Evolutionary conservation across 2,329 filamentous ascomycete species (phyloP).

Genomic region (Ceratocystiopsis brevicomis): DNA sequence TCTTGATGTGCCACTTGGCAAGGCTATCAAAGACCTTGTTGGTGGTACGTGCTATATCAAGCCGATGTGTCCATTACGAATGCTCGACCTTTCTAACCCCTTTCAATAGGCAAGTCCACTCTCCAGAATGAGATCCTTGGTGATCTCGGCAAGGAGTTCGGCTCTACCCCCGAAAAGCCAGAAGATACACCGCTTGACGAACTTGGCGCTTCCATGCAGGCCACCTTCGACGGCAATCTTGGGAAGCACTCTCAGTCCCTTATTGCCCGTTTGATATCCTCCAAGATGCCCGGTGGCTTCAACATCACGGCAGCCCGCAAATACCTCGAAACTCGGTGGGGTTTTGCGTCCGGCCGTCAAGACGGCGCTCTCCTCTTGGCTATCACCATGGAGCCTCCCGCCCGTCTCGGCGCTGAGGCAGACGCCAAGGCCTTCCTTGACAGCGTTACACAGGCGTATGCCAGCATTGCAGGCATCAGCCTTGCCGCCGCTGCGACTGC

Average conservation of each 20-base stretch:
- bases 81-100: too few relatives aligned
- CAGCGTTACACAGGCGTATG: conserved; percentile 76
- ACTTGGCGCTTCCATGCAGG: conserved; percentile 85
- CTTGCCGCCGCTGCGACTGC: conserved; percentile 59
- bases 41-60: conserved; percentile 52
- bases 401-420: conserved; percentile 71
- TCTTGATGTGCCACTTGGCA: conserved; percentile 73
- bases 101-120: conserved; percentile 68
- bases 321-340: conserved; percentile 88
- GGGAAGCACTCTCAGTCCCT: conserved; percentile 91
- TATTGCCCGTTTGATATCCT: conserved; percentile 85
- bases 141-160: conserved; percentile 95
- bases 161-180: conserved; percentile 92
- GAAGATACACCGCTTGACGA: conserved; percentile 96
- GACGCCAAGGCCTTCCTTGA: conserved; percentile 91
- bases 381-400: conserved; percentile 78
- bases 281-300: conserved; percentile 99
- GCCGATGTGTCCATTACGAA: too few relatives aligned
- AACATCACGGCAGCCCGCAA: conserved; percentile 94
- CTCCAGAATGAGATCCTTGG: conserved; percentile 97
- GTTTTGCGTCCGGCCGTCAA: conserved; percentile 67
- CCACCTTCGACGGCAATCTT: conserved; percentile 95
- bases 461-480: conserved; percentile 62
- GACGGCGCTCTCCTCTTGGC: conserved; percentile 78
- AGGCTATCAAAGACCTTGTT: conserved; percentile 96